Evolutionary conservation across 1,284 basidiomycete genomes (phyloP).

Genomic region (Sporisorium graminicola): DNA sequence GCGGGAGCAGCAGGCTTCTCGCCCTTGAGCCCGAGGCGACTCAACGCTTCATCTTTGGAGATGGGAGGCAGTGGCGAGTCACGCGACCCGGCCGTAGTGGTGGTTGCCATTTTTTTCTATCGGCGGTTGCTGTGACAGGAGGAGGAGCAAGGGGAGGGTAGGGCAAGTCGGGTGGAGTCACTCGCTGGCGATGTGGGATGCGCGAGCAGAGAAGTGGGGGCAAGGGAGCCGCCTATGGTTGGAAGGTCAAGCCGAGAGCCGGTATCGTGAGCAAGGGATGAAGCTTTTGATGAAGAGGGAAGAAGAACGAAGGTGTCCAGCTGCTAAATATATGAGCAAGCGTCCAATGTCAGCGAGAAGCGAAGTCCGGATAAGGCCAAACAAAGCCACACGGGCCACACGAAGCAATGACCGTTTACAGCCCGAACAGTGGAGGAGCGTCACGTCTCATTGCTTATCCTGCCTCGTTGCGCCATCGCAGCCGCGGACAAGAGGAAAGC

Average conservation of each 20-base stretch:
- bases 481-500: background rate
- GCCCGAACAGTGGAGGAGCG: background rate
- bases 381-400: background rate
- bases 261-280: background rate
- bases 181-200: background rate
- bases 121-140: background rate
- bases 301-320: background rate
- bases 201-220: background rate
- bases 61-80: conserved; percentile 41
- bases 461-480: background rate
- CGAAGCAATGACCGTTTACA: no score
- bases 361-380: background rate
- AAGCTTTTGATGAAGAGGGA: background rate
- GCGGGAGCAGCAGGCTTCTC: conserved; percentile 11
- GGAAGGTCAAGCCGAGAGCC: no score
- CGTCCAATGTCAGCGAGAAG: no score
- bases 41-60: conserved; percentile 26
- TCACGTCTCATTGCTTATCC: background rate
- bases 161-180: background rate
- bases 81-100: conserved; percentile 41
- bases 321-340: no score
- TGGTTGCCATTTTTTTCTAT: conserved; percentile 21
- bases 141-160: no score
- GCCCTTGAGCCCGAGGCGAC: conserved; percentile 26
- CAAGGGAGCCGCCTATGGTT: background rate